Percentiles rank a stretch among this genome's conserved stretches.
Evolutionary conservation across 129 eudicot genomes (phyloP).

Genomic region (Ambrosia trifida): DNA sequence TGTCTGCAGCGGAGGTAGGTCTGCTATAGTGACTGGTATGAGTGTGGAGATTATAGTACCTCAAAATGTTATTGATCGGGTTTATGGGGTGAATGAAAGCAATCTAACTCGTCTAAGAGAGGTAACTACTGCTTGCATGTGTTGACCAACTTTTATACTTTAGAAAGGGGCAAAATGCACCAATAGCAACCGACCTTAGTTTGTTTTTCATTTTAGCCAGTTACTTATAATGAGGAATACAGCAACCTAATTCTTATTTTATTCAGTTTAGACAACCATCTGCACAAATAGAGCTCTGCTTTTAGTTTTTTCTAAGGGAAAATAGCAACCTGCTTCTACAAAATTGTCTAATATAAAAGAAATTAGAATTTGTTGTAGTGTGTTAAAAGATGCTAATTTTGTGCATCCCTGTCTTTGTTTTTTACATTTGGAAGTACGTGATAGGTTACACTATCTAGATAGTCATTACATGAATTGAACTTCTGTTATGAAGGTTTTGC

Average conservation of each 20-base stretch:
- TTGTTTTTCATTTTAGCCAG: not conserved
- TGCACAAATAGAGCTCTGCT: not conserved
- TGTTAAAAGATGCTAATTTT: not conserved
- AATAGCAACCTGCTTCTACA: too few relatives aligned
- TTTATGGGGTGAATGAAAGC: constrained; percentile 75
- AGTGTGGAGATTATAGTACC: constrained; percentile 69
- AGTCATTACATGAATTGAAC: too few relatives aligned
- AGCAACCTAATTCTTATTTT: too few relatives aligned
- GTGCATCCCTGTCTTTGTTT: not conserved
- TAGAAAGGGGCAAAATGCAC: not conserved
- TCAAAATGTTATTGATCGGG: constrained; percentile 53
- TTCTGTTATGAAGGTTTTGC: too few relatives aligned
- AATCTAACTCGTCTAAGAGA: constrained; percentile 71
- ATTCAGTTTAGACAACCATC: not conserved
- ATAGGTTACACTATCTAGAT: too few relatives aligned
- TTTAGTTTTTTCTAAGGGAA: not conserved
- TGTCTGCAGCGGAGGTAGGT: constrained; percentile 56
- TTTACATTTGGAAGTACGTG: too few relatives aligned
- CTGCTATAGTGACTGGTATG: constrained; percentile 63
- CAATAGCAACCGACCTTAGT: not conserved
- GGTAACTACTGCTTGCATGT: constrained; percentile 30
- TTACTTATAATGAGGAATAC: not conserved
- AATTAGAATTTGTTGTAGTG: not conserved
- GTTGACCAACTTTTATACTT: constrained; percentile 3
- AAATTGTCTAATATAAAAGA: not conserved